Evolutionary conservation across 2,329 filamentous ascomycete species (phyloP), one percentile per base, ranked within the genome.

Genomic region (Fusarium sp.): DNA sequence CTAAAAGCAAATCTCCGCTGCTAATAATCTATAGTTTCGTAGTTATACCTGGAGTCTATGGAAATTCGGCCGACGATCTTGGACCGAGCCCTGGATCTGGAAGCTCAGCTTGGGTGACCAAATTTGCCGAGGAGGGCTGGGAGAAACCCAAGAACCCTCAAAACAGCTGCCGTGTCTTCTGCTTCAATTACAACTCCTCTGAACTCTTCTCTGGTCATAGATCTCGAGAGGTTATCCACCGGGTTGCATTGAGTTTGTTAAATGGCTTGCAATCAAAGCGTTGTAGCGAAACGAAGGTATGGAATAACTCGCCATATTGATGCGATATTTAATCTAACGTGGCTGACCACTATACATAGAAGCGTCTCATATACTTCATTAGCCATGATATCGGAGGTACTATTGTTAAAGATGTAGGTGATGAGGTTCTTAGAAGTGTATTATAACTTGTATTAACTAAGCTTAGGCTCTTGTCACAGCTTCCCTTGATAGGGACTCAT

Each of bases 221-320:
- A 7, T 47, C 35, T 33, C 47, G 57, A 27, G 14, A 54, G 9
- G 36, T 9, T 11, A 47, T 62, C 9, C 57, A 17, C 2, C 27
- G 45, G 10, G 9, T 54, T 17, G 29, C 62, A 4, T 27, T 62
- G 13, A 38, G n/a, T 27, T n/a, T 65, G 1, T 20, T 65, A 2
- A n/a, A 12, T 7, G 62, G 20, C 6, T 7, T 65, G 5, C 18
- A 14, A 0, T 33, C 12, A 33, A 55, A 15, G 5, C 62, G 62
- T 7, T 20, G 4, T 0, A 12, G 8, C 3, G 29, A 45, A 25
- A 15, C 2, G 0, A 27, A 31, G 47, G 62, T 65, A 7, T 5
- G 41, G 2, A 1, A 6, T 8, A 2, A 1, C 3, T 15, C 2
- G 11, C 4, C 1, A 9, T 1, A 0, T 5, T 5, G 0, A 5